These are phyloP conservation scores for Carex parvula DNA, from an alignment of 176 grass and related monocot genomes.

Conservation along the genomic window DNA sequence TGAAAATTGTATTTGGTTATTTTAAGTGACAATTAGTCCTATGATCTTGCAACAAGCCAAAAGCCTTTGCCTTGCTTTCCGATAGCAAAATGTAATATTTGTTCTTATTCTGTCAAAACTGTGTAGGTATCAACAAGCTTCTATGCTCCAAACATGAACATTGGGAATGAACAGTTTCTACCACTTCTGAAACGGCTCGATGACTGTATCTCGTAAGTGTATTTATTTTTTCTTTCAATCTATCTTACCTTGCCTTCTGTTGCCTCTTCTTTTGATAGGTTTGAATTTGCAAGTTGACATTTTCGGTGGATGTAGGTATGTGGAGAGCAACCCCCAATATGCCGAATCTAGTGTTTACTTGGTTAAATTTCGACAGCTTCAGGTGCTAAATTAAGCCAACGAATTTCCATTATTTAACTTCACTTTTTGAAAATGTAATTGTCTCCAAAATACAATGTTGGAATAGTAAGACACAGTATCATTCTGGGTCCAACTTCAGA, in stretches of 20 bases:
- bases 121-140: slow-evolving; percentile 78
- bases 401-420: slow-evolving; percentile 5
- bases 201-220: slow-evolving; percentile 92
- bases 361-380: slow-evolving; percentile 93
- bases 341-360: slow-evolving; percentile 97
- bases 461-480: neutral
- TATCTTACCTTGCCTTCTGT: neutral
- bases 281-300: slow-evolving; percentile 12
- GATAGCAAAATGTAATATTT: slow-evolving; percentile 2
- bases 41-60: neutral
- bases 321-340: slow-evolving; percentile 95
- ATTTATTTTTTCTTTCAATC: slow-evolving; percentile 13
- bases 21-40: neutral
- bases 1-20: neutral
- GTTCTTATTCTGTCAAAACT: neutral
- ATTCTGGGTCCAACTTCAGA: neutral
- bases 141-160: slow-evolving; percentile 90
- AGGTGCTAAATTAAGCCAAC: slow-evolving; percentile 37
- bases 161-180: slow-evolving; percentile 71
- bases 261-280: slow-evolving; percentile 16
- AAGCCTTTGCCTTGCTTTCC: neutral
- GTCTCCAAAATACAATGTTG: neutral
- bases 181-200: slow-evolving; percentile 91
- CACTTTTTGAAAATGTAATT: neutral
- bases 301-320: slow-evolving; percentile 61